Percentiles rank a stretch among this genome's conserved stretches.
These are phyloP conservation scores for Dissophora ornata DNA, from an alignment of 192 early-diverging fungal species.

Conservation along the genomic window DNA sequence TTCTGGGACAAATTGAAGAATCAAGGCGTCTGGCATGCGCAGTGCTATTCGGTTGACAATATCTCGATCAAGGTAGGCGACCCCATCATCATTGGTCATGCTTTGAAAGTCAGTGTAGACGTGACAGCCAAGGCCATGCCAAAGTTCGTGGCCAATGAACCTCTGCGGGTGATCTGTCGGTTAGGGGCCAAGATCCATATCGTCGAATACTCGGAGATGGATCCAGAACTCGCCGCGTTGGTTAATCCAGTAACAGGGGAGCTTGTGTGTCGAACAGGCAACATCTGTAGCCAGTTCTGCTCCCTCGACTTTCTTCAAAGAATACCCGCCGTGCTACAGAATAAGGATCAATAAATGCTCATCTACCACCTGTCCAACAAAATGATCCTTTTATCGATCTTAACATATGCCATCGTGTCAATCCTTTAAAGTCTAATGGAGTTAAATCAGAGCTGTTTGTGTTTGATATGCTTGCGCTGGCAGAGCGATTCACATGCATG, in stretches of 20 bases:
- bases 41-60: conserved; percentile 96
- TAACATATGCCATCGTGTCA: conserved; percentile 68
- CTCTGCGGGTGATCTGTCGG: conserved; percentile 90
- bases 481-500: conserved; percentile 81
- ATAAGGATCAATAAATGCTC: conserved; percentile 64
- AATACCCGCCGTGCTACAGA: conserved; percentile 66
- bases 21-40: conserved; percentile 83
- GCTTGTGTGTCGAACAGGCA: conserved; percentile 84
- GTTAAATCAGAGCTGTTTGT: conserved; percentile 96
- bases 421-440: conserved; percentile 80
- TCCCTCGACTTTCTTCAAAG: conserved; percentile 82
- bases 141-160: conserved; percentile 84
- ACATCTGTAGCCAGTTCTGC: conserved; percentile 96
- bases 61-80: conserved; percentile 91
- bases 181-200: conserved; percentile 78
- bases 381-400: conserved; percentile 86
- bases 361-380: conserved; percentile 94
- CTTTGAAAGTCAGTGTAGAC: conserved; percentile 76
- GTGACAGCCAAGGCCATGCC: conserved; percentile 91
- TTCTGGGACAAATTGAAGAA: conserved; percentile 75
- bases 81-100: conserved; percentile 90
- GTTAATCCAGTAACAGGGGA: conserved; percentile 61
- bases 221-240: conserved; percentile 69
- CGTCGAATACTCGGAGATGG: conserved; percentile 97
- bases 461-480: conserved; percentile 92